These are phyloP conservation scores for Candida pseudoviswanathii DNA, from an alignment of 1,139 yeast species.

Conservation along the genomic window DNA sequence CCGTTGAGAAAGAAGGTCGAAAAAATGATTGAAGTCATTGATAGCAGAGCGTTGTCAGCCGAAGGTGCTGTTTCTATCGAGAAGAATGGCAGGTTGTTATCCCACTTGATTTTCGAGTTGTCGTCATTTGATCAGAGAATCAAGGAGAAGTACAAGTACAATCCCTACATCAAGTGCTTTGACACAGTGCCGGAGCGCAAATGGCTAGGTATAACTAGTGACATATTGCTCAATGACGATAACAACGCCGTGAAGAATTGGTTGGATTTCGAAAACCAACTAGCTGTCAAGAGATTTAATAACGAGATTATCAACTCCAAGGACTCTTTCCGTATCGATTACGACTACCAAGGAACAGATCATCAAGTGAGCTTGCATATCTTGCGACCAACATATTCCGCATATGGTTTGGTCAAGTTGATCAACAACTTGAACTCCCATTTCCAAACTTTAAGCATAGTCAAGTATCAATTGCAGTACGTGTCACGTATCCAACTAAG, in stretches of 20 bases:
- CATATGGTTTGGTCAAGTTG: slow-evolving; percentile 61
- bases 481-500: slow-evolving; percentile 70
- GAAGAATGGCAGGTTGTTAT: slow-evolving; percentile 50
- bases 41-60: slow-evolving; percentile 24
- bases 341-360: slow-evolving; percentile 49
- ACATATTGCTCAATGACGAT: slow-evolving; percentile 46
- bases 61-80: slow-evolving; percentile 29
- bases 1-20: slow-evolving; percentile 53
- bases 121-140: slow-evolving; percentile 61
- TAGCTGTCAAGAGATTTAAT: slow-evolving; percentile 58
- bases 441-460: slow-evolving; percentile 56
- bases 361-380: slow-evolving; percentile 27
- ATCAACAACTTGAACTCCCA: slow-evolving; percentile 69
- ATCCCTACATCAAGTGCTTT: slow-evolving; percentile 42
- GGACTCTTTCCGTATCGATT: slow-evolving; percentile 63
- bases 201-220: slow-evolving; percentile 67
- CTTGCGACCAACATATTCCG: slow-evolving; percentile 67
- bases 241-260: slow-evolving; percentile 47
- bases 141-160: slow-evolving; percentile 55
- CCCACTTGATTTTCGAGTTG: slow-evolving; percentile 63
- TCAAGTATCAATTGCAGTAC: slow-evolving; percentile 67
- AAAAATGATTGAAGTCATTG: slow-evolving; percentile 29
- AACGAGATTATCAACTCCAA: slow-evolving; percentile 53
- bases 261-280: slow-evolving; percentile 63
- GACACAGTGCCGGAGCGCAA: slow-evolving; percentile 33